Percentiles rank a stretch among this genome's conserved stretches.
phyloP scores from a whole-genome alignment of 805 yeast genomes.

The Trichomonascus vanleenenianus region DNA sequence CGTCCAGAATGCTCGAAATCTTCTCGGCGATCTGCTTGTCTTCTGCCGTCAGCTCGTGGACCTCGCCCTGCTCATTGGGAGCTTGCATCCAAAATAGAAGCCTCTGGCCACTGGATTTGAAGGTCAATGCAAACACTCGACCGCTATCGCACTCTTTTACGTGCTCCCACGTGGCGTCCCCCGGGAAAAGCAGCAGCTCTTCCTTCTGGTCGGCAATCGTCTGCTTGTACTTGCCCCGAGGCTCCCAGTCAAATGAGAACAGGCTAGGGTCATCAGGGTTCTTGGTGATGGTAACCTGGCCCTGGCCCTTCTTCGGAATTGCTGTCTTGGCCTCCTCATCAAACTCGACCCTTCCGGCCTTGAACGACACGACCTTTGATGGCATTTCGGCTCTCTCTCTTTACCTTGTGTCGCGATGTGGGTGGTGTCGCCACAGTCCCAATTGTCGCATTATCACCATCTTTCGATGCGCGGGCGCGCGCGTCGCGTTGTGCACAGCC shows the following conservation, averaged over 20 bases:
- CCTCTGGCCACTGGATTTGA: conserved; percentile 54
- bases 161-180: conserved; percentile 74
- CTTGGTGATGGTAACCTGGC: conserved; percentile 51
- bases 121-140: conserved; percentile 62
- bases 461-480: background rate
- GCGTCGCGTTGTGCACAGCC: background rate
- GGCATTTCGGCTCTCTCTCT: background rate
- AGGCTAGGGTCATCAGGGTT: conserved; percentile 66
- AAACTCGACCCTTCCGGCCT: conserved; percentile 71
- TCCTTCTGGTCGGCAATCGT: conserved; percentile 34
- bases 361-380: conserved; percentile 36
- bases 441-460: no score
- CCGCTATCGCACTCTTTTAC: conserved; percentile 67
- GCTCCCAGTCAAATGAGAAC: conserved; percentile 64
- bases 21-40: conserved; percentile 45
- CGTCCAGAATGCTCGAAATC: conserved; percentile 43
- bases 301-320: conserved; percentile 65
- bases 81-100: conserved; percentile 64
- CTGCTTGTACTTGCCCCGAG: conserved; percentile 40
- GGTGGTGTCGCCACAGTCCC: background rate
- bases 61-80: conserved; percentile 51
- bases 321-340: conserved; percentile 52
- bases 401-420: background rate
- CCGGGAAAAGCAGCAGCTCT: conserved; percentile 70
- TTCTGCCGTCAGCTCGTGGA: conserved; percentile 44